A percentile compares a stretch with the other conserved stretches of the same genome.
phyloP scores from a whole-genome alignment of 2,329 filamentous ascomycete species.

The Daldinia sp. region DNA sequence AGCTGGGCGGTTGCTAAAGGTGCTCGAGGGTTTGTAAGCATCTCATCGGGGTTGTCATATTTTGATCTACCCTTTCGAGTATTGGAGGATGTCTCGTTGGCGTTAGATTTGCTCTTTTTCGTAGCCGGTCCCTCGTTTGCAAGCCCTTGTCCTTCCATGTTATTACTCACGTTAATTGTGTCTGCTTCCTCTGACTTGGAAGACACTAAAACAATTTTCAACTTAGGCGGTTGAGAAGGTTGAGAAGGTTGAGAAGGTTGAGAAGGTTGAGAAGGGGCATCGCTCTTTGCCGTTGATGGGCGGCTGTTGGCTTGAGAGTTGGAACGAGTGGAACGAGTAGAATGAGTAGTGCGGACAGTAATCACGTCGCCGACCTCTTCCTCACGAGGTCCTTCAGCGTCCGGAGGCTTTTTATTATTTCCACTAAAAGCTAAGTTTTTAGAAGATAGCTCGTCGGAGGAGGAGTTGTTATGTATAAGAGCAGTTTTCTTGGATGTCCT shows the following conservation, averaged over 20 bases:
- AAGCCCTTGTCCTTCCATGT: slow-evolving; percentile 34
- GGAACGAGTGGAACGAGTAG: too few relatives aligned
- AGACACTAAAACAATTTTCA: slow-evolving; percentile 15
- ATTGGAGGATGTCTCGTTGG: slow-evolving; percentile 43
- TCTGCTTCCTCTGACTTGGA: slow-evolving; percentile 29
- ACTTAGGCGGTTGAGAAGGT: background rate
- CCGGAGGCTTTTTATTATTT: background rate
- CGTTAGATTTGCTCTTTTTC: slow-evolving; percentile 40
- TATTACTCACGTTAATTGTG: slow-evolving; percentile 7
- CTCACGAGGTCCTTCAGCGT: background rate
- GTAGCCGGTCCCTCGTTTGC: slow-evolving; percentile 21
- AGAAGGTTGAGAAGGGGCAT: background rate
- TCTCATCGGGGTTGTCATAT: slow-evolving; percentile 44
- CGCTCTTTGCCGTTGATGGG: slow-evolving; percentile 29
- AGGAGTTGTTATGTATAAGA: background rate
- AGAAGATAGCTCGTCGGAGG: slow-evolving; percentile 25
- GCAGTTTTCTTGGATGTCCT: slow-evolving; percentile 7
- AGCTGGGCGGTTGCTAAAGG: slow-evolving; percentile 49
- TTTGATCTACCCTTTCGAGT: slow-evolving; percentile 42
- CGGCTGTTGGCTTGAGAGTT: slow-evolving; percentile 18
- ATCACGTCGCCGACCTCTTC: slow-evolving; percentile 17
- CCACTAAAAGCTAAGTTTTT: background rate
- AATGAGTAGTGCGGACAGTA: slow-evolving; percentile 20
- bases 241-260: background rate
- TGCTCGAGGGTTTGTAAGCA: slow-evolving; percentile 49